Evolutionary conservation across 208 protist genomes (phyloP).

Genomic region (Leishmania guyanensis): DNA sequence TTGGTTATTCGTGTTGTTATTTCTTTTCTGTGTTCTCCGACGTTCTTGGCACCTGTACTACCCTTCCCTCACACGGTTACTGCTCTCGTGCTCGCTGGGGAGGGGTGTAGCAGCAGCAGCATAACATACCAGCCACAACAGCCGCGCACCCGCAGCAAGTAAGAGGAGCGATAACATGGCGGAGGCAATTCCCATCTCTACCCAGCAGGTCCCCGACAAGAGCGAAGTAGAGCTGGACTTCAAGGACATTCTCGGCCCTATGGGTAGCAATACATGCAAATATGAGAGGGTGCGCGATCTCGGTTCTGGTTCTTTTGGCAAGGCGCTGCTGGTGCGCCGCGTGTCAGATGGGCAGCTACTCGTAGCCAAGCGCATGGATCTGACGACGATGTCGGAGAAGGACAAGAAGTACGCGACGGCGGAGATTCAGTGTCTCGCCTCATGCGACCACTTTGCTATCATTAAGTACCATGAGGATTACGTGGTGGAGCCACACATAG

Average conservation of each 20-base stretch:
- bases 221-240: conserved; percentile 29
- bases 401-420: conserved; percentile 91
- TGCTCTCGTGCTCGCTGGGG: conserved; percentile 5
- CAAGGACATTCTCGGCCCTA: conserved; percentile 44
- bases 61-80: background rate
- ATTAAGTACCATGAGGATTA: conserved; percentile 85
- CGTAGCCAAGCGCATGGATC: conserved; percentile 92
- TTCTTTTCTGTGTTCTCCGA: background rate
- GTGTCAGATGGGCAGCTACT: conserved; percentile 70
- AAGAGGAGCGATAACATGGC: conserved; percentile 14
- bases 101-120: background rate
- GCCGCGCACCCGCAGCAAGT: background rate
- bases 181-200: conserved; percentile 37
- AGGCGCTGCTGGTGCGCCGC: conserved; percentile 62
- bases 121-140: background rate
- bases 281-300: conserved; percentile 61
- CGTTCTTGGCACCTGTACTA: background rate
- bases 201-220: conserved; percentile 25
- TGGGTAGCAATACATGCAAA: conserved; percentile 39
- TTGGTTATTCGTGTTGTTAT: background rate
- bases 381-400: conserved; percentile 81
- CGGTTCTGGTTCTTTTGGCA: conserved; percentile 90
- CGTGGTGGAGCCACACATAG: conserved; percentile 59
- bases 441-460: conserved; percentile 88
- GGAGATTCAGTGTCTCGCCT: conserved; percentile 90